Conservation (phyloP, 2,329 filamentous ascomycete genomes). For the Cladosporium oxysporum region DNA sequence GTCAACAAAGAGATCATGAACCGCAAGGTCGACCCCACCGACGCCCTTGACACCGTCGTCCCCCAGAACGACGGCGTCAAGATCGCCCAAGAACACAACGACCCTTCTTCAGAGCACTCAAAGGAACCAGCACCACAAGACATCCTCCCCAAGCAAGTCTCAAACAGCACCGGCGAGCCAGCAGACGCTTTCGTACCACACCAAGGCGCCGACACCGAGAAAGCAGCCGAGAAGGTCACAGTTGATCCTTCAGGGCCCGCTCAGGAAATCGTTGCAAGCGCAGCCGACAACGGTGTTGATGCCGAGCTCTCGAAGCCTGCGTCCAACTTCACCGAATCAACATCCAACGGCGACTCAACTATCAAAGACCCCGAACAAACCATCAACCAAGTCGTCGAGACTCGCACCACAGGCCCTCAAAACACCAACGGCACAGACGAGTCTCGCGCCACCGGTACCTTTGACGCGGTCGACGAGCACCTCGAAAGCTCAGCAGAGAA, state of each 20-base stretch:
- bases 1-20: conserved; percentile 48
- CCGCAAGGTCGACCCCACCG: conserved; percentile 36
- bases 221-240: conserved; percentile 8
- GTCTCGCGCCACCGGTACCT: conserved; percentile 24
- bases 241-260: conserved; percentile 14
- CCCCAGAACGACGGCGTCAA: conserved; percentile 27
- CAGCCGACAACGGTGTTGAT: conserved; percentile 27
- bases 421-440: conserved; percentile 27
- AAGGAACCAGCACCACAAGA: conserved; percentile 22
- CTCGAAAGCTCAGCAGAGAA: conserved; percentile 32
- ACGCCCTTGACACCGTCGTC: conserved; percentile 27
- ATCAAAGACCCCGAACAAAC: conserved; percentile 23
- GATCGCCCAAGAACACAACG: conserved; percentile 28
- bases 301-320: conserved; percentile 25
- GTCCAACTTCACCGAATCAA: conserved; percentile 24
- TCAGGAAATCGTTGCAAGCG: conserved; percentile 28
- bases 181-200: conserved; percentile 29
- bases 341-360: conserved; percentile 13
- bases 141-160: conserved; percentile 26
- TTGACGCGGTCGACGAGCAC: conserved; percentile 36
- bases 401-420: conserved; percentile 1
- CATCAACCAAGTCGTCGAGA: background rate
- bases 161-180: conserved; percentile 26
- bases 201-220: conserved; percentile 23
- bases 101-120: conserved; percentile 17